Evolutionary conservation across 2,329 filamentous ascomycete genomes (phyloP).

Genomic region (Trichoderma pleuroti): DNA sequence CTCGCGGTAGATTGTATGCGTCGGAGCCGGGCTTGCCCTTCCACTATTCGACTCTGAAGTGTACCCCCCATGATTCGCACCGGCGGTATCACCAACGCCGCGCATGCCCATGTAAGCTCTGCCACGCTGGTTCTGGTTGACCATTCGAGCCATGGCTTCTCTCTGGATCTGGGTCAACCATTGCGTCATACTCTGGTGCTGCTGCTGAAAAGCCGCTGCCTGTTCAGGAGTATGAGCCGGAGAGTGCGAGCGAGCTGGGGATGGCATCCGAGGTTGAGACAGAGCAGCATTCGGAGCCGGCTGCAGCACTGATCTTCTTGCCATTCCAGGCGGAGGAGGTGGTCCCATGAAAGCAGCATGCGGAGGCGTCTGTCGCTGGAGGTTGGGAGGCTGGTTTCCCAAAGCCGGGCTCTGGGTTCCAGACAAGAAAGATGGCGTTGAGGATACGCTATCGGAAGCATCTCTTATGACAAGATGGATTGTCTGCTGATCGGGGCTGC

Average conservation of each 20-base stretch:
- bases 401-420: slow-evolving; percentile 30
- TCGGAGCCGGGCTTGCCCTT: slow-evolving; percentile 25
- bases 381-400: slow-evolving; percentile 24
- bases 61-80: slow-evolving; percentile 21
- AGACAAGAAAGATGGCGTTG: slow-evolving; percentile 26
- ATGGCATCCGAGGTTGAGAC: slow-evolving; percentile 32
- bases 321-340: slow-evolving; percentile 29
- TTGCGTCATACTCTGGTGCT: slow-evolving; percentile 43
- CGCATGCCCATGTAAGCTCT: slow-evolving; percentile 40
- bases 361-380: slow-evolving; percentile 21
- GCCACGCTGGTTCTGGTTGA: slow-evolving; percentile 43
- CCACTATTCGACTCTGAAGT: slow-evolving; percentile 25
- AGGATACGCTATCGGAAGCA: slow-evolving; percentile 29
- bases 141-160: slow-evolving; percentile 41
- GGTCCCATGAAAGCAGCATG: slow-evolving; percentile 22
- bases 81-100: slow-evolving; percentile 36
- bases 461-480: slow-evolving; percentile 53
- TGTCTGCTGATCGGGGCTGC: slow-evolving; percentile 45
- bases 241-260: slow-evolving; percentile 25
- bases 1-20: slow-evolving; percentile 34
- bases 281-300: slow-evolving; percentile 27
- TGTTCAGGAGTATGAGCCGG: slow-evolving; percentile 28
- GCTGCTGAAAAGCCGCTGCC: slow-evolving; percentile 34
- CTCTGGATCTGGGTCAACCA: slow-evolving; percentile 48
- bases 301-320: slow-evolving; percentile 31